A percentile compares a stretch with the other conserved stretches of the same genome.
phyloP scores from a whole-genome alignment of 208 protist species.

The Wallacemonas rigidus region DNA sequence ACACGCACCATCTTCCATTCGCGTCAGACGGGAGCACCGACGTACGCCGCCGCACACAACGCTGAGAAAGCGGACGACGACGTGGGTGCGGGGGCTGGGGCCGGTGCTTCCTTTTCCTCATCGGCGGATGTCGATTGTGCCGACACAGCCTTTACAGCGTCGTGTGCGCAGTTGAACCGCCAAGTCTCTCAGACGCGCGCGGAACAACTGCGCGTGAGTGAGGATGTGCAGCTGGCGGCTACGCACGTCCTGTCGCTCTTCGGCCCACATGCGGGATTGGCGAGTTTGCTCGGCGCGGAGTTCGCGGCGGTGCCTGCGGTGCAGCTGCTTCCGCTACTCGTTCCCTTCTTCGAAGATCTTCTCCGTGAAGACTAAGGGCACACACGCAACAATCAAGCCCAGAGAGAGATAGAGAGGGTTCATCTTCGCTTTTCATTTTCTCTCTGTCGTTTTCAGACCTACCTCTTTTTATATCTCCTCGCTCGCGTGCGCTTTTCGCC shows the following conservation, averaged over 20 bases:
- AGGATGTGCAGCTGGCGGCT: constrained; percentile 29
- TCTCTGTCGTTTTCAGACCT: constrained; percentile 3
- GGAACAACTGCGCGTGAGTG: constrained; percentile 22
- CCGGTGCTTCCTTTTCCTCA: no score
- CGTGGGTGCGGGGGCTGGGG: no score
- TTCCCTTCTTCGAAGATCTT: constrained; percentile 38
- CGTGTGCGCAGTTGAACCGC: constrained; percentile 39
- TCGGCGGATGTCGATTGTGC: background rate
- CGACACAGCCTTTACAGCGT: constrained; percentile 29
- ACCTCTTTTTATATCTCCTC: background rate
- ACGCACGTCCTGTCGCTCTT: constrained; percentile 38
- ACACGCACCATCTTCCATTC: background rate
- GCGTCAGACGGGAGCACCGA: no score
- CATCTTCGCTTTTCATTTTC: background rate
- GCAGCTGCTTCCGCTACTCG: constrained; percentile 40
- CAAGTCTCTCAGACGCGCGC: constrained; percentile 30
- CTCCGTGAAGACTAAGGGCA: constrained; percentile 22
- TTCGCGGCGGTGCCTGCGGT: constrained; percentile 36
- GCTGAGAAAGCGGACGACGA: no score
- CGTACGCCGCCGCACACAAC: no score
- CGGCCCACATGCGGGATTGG: constrained; percentile 31
- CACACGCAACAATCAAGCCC: background rate
- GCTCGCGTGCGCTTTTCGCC: background rate
- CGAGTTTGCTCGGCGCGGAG: constrained; percentile 34
- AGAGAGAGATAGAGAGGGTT: no score